Evolutionary conservation across 495 filamentous ascomycete genomes (phyloP).

Genomic region (Echria macrotheca): DNA sequence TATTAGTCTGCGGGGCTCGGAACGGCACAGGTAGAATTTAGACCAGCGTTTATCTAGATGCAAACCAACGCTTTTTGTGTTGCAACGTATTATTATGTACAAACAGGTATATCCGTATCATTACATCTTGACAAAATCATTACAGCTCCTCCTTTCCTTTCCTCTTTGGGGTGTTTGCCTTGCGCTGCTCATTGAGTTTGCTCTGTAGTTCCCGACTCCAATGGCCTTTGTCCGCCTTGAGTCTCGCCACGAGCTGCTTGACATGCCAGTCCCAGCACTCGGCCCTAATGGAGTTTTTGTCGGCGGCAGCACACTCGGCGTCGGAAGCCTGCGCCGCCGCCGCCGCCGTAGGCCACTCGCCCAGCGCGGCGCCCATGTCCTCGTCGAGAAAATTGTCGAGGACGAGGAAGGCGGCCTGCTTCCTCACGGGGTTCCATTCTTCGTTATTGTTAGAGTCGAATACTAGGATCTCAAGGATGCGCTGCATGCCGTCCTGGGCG

Average conservation of each 20-base stretch:
- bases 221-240: slow-evolving; percentile 18
- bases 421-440: slow-evolving; percentile 37
- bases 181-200: slow-evolving; percentile 21
- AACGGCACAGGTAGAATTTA: no score
- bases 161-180: slow-evolving; percentile 3
- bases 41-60: no score
- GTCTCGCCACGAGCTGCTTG: slow-evolving; percentile 18
- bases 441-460: slow-evolving; percentile 3
- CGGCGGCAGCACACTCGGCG: slow-evolving; percentile 21
- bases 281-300: slow-evolving; percentile 8
- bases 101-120: no score
- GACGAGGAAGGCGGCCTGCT: slow-evolving; percentile 45
- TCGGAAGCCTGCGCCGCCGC: slow-evolving; percentile 17
- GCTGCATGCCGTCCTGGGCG: slow-evolving; percentile 36
- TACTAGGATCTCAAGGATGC: slow-evolving; percentile 42
- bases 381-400: slow-evolving; percentile 57
- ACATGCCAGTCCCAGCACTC: slow-evolving; percentile 40
- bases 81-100: no score
- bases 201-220: slow-evolving; percentile 30
- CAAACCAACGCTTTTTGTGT: no score
- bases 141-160: slow-evolving; percentile 21
- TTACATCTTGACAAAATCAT: no score
- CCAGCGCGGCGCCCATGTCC: slow-evolving; percentile 48
- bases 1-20: no score
- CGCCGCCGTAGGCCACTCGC: slow-evolving; percentile 40